Conservation (phyloP, 371 early-diverging fungal species). For the Circinella minor region DNA sequence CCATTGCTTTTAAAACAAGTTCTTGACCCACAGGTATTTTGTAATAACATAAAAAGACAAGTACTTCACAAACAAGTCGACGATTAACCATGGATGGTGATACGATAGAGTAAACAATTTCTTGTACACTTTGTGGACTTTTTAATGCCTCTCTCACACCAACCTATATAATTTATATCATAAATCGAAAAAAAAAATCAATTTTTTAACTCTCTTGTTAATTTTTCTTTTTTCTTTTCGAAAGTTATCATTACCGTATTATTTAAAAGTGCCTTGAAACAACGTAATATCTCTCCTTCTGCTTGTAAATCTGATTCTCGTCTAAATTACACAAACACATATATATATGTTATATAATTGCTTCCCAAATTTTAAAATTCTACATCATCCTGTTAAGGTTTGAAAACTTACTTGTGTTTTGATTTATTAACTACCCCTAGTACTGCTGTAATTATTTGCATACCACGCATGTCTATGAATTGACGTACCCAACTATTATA, state of each 20-base stretch:
- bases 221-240: constrained; percentile 25
- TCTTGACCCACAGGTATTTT: constrained; percentile 79
- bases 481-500: constrained; percentile 57
- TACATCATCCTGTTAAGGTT: neutral
- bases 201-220: neutral
- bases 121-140: constrained; percentile 70
- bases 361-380: too few species aligned
- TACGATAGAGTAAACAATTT: constrained; percentile 76
- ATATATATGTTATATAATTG: too few species aligned
- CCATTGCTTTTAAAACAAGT: constrained; percentile 74
- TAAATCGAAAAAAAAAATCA: too few species aligned
- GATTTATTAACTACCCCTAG: constrained; percentile 58
- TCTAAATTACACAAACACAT: constrained; percentile 29
- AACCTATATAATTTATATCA: constrained; percentile 45
- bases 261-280: constrained; percentile 79
- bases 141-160: constrained; percentile 81
- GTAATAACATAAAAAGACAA: constrained; percentile 82
- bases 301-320: constrained; percentile 67
- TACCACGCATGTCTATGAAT: constrained; percentile 75
- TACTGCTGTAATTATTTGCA: constrained; percentile 66
- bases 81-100: constrained; percentile 77
- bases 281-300: constrained; percentile 80
- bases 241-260: constrained; percentile 40
- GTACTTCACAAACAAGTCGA: constrained; percentile 78
- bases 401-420: constrained; percentile 40